Base-by-base conservation (phyloP, 306 rosid genomes). In the Nissolia schottii region DNA sequence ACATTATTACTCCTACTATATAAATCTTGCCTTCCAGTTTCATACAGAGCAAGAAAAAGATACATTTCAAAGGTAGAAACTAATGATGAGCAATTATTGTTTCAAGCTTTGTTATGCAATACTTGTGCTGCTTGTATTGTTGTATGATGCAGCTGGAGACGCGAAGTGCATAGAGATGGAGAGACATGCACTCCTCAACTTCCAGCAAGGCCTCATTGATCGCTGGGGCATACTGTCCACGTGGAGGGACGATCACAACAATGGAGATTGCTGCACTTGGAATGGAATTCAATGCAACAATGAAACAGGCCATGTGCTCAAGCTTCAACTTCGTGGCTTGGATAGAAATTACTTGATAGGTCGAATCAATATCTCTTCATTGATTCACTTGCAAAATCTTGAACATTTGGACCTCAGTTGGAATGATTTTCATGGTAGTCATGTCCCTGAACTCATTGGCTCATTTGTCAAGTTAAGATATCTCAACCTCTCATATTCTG, bases 371-470 rank as follows among this genome's bases (percentile, higher is more conserved):
- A 8, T 65, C 38, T 15, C 40, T 46, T 45, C 58, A 13, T 32
- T 72, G 50, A 0, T 53, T 18, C 11, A 13, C 2, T 27, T 53
- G 28, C 28, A 55, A 25, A 24, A 65, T 2, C 1, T 75, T 1
- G 7, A 40, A 41, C 1, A 65, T 55, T 55, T 75, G 50, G 74
- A 76, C 19, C 74, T 76, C 24, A 76, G 68, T 3, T 5, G 0
- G 0, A 32, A n/a, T 45, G 0, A 0, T 22, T 65, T 56, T 0
- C 0, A 0, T 3, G 2, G 0, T 0, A 31, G 19, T 43, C 11
- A 2, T 0, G 66, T 75, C 40, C 67, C 67, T 3, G 14, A 75
- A 16, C 15, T 5, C 5, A 45, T 56, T 1, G 68, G 19, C 11
- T 57, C 34, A 2, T 64, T 64, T 35, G 15, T 1, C 23, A 7